Conservation (phyloP, 768 basidiomycete genomes). For the Omphalotus guepiniiformis region DNA sequence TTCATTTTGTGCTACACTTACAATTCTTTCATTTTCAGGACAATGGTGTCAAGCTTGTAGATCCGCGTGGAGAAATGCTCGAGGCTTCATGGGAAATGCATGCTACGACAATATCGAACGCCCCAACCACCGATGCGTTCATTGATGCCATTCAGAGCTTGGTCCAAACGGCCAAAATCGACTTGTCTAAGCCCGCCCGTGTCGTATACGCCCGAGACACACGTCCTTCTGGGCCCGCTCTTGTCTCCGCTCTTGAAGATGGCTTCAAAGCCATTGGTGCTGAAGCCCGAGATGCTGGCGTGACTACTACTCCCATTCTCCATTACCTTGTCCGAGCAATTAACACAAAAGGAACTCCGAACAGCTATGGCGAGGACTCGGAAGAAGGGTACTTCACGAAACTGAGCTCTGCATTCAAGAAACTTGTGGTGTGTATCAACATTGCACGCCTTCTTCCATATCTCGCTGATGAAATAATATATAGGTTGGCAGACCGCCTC, state of each 20-base stretch:
- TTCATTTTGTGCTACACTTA: conserved; percentile 6
- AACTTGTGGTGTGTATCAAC: conserved; percentile 65
- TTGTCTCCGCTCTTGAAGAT: conserved; percentile 76
- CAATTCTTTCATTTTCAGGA: conserved; percentile 50
- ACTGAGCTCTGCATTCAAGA: conserved; percentile 78
- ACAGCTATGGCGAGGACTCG: conserved; percentile 76
- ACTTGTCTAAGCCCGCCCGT: conserved; percentile 69
- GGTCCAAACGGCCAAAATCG: conserved; percentile 64
- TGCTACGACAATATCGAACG: conserved; percentile 86
- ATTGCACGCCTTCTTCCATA: background rate
- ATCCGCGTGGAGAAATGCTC: conserved; percentile 97
- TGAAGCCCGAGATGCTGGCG: conserved; percentile 67
- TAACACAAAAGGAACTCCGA: conserved; percentile 79
- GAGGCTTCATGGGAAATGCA: conserved; percentile 88
- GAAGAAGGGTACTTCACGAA: conserved; percentile 83
- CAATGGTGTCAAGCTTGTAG: conserved; percentile 98
- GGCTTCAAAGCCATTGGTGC: conserved; percentile 75
- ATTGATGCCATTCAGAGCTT: conserved; percentile 58
- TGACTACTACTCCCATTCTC: conserved; percentile 91
- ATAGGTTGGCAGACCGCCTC: conserved; percentile 55
- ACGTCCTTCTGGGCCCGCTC: conserved; percentile 75
- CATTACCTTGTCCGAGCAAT: conserved; percentile 91
- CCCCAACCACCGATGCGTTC: conserved; percentile 69
- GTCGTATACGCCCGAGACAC: conserved; percentile 95
- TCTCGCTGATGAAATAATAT: conserved; percentile 6